A percentile compares a stretch with the other conserved stretches of the same genome.
Evolutionary conservation across 2,329 filamentous ascomycete genomes (phyloP).

Genomic region (Penicillium sp.): DNA sequence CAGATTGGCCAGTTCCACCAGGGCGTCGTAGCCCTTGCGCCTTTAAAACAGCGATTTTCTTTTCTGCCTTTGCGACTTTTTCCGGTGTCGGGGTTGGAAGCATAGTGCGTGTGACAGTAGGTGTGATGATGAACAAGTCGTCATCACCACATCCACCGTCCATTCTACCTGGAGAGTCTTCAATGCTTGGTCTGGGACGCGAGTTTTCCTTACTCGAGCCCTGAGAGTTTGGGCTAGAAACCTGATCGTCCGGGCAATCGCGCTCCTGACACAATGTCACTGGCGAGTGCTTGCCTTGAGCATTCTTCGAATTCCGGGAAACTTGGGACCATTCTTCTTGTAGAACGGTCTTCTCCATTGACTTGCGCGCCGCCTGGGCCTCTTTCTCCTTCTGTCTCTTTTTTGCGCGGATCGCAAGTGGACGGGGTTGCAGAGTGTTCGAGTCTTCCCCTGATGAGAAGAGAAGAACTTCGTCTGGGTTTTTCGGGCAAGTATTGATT

Average conservation of each 20-base stretch:
- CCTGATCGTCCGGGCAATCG: slow-evolving; percentile 16
- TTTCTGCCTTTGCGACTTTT: slow-evolving; percentile 7
- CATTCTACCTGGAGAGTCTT: slow-evolving; percentile 14
- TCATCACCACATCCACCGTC: slow-evolving; percentile 21
- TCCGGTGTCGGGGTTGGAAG: slow-evolving; percentile 27
- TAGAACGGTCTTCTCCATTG: slow-evolving; percentile 20
- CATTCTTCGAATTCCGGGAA: slow-evolving; percentile 38
- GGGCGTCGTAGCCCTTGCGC: slow-evolving; percentile 20
- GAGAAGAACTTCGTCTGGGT: slow-evolving; percentile 39
- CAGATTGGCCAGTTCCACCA: slow-evolving; percentile 20
- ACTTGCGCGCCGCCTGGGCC: slow-evolving; percentile 8
- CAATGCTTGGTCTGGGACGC: slow-evolving; percentile 9
- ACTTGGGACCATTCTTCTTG: slow-evolving; percentile 30
- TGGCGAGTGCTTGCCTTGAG: slow-evolving; percentile 34
- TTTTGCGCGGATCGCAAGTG: slow-evolving; percentile 23
- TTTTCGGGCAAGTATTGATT: slow-evolving; percentile 33
- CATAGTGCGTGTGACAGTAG: slow-evolving; percentile 44
- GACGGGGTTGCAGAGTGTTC: slow-evolving; percentile 23
- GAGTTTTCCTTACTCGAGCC: slow-evolving; percentile 27
- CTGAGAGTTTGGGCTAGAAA: slow-evolving; percentile 18
- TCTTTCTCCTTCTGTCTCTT: slow-evolving; percentile 21
- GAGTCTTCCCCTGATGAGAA: slow-evolving; percentile 32
- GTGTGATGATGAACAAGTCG: slow-evolving; percentile 41
- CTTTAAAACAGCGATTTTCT: slow-evolving; percentile 16
- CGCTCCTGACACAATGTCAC: slow-evolving; percentile 26